phyloP scores from a whole-genome alignment of 768 basidiomycete genomes.

The Boletus tomentosulus region DNA sequence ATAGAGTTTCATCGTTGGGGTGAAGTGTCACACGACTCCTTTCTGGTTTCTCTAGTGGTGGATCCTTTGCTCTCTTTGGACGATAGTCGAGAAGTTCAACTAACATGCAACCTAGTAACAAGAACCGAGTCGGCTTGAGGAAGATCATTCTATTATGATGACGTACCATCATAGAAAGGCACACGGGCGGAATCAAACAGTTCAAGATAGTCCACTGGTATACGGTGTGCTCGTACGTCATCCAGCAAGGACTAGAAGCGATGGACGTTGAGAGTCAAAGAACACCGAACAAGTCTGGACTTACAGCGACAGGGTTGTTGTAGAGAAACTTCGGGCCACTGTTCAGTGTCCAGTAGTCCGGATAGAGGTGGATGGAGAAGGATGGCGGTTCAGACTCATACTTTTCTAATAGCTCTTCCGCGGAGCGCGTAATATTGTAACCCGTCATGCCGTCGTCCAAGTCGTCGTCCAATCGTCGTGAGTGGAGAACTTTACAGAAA shows the following conservation, averaged over 20 bases:
- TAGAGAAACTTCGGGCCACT: conserved; percentile 79
- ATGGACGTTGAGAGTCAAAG: conserved; percentile 5
- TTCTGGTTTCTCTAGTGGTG: conserved; percentile 54
- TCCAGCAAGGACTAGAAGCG: conserved; percentile 65
- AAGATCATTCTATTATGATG: not conserved
- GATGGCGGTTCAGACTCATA: conserved; percentile 60
- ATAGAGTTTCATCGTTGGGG: conserved; percentile 73
- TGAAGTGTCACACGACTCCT: conserved; percentile 70
- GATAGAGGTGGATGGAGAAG: conserved; percentile 72
- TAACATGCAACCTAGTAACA: conserved; percentile 67
- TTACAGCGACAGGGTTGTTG: conserved; percentile 67
- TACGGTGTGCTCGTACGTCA: conserved; percentile 76
- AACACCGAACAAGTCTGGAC: conserved; percentile 9
- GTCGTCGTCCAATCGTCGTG: conserved; percentile 1
- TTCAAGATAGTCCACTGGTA: conserved; percentile 83
- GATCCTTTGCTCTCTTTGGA: conserved; percentile 53
- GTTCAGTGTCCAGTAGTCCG: conserved; percentile 81
- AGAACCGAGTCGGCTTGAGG: conserved; percentile 1
- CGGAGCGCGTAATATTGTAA: conserved; percentile 70
- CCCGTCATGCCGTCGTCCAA: conserved; percentile 47
- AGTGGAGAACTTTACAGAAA: not conserved
- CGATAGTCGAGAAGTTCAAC: conserved; percentile 81
- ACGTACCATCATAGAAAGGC: conserved; percentile 80
- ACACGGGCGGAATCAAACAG: conserved; percentile 68
- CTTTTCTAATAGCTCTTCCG: conserved; percentile 54